Evolutionary conservation across 345 rosid species (phyloP).

Genomic region (Turnera subulata): DNA sequence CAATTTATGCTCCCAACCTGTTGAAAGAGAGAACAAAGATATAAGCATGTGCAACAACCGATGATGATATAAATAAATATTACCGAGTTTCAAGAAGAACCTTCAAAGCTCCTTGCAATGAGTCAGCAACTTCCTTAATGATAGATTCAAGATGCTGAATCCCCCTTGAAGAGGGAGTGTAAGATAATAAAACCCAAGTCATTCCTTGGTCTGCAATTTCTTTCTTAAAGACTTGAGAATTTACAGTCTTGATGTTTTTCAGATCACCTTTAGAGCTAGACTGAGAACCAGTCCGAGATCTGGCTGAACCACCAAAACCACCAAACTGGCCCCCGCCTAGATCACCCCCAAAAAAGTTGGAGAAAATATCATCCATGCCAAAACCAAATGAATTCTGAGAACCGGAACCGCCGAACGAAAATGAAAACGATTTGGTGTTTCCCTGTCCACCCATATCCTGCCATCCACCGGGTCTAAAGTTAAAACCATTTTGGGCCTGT

Average conservation of each 20-base stretch:
- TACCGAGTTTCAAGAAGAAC: conserved; percentile 23
- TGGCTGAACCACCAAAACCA: conserved; percentile 57
- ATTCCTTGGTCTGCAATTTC: conserved; percentile 69
- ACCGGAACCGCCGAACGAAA: conserved; percentile 65
- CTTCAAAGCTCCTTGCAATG: conserved; percentile 78
- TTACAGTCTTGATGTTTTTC: conserved; percentile 42
- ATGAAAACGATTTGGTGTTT: conserved; percentile 60
- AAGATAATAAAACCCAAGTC: conserved; percentile 81
- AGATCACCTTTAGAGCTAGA: conserved; percentile 40
- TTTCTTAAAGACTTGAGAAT: conserved; percentile 51
- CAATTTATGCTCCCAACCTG: conserved; percentile 83
- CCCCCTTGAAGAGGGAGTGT: conserved; percentile 47
- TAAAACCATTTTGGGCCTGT: conserved; percentile 50
- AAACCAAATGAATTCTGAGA: conserved; percentile 53
- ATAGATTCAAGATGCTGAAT: conserved; percentile 51
- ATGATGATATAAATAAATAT: neutral
- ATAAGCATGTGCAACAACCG: neutral
- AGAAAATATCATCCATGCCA: conserved; percentile 60
- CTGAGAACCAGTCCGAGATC: conserved; percentile 32
- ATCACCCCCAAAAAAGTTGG: conserved; percentile 52
- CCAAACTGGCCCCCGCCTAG: conserved; percentile 39
- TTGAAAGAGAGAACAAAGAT: conserved; percentile 7
- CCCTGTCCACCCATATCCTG: conserved; percentile 69
- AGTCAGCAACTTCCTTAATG: conserved; percentile 54
- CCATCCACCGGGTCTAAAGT: conserved; percentile 64